A percentile compares a stretch with the other conserved stretches of the same genome.
These are phyloP conservation scores for Tylopilus intermedius DNA, from an alignment of 768 basidiomycete species.

Conservation along the genomic window DNA sequence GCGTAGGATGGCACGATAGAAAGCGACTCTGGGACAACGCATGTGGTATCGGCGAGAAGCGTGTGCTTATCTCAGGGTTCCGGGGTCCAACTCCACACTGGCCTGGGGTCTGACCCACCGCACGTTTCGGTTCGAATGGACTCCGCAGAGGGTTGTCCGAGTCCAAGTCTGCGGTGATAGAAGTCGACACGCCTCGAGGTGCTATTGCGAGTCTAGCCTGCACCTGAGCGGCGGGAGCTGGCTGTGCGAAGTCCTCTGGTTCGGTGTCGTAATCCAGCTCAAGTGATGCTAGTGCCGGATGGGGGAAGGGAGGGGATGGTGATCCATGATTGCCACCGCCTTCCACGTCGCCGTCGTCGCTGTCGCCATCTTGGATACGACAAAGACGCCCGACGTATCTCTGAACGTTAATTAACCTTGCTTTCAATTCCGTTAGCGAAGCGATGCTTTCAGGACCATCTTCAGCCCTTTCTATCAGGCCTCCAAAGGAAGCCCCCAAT, in stretches of 20 bases:
- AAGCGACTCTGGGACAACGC: neutral
- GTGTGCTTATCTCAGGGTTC: constrained; percentile 13
- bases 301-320: constrained; percentile 20
- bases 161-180: constrained; percentile 6
- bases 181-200: neutral
- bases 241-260: constrained; percentile 13
- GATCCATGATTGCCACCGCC: constrained; percentile 22
- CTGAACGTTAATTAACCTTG: constrained; percentile 24
- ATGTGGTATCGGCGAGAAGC: constrained; percentile 9
- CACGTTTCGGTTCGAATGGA: neutral
- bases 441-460: constrained; percentile 8
- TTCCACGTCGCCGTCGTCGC: constrained; percentile 15
- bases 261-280: constrained; percentile 18
- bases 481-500: constrained; percentile 12
- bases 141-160: constrained; percentile 1
- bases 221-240: neutral
- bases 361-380: constrained; percentile 13
- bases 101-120: neutral
- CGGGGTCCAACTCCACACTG: constrained; percentile 5
- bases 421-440: constrained; percentile 21
- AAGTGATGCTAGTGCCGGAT: constrained; percentile 13
- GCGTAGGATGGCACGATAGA: neutral
- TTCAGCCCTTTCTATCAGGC: constrained; percentile 12
- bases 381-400: constrained; percentile 18
- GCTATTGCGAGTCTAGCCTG: constrained; percentile 7